A percentile compares a stretch with the other conserved stretches of the same genome.
These are phyloP conservation scores for Curvularia sp. DNA, from an alignment of 2,329 filamentous ascomycete species.

Conservation along the genomic window DNA sequence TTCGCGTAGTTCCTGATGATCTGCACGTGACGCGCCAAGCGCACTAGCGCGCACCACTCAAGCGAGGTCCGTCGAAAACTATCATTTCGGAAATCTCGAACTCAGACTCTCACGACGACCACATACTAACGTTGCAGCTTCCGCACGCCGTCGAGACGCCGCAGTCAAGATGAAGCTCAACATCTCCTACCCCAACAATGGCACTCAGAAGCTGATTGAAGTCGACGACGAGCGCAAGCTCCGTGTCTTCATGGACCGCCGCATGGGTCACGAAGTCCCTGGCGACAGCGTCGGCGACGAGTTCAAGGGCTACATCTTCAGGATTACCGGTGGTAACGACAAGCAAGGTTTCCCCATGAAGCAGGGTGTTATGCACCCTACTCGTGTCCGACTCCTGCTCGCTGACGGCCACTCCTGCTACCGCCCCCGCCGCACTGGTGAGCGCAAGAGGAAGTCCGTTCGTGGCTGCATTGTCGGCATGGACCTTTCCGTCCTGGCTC, in stretches of 20 bases:
- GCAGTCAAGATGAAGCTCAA: slow-evolving; percentile 74
- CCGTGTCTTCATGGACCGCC: slow-evolving; percentile 98
- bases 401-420: slow-evolving; percentile 98
- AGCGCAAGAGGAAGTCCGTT: slow-evolving; percentile 99
- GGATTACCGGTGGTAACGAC: slow-evolving; percentile 99
- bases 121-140: slow-evolving; percentile 49
- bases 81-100: slow-evolving; percentile 22
- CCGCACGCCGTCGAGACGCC: slow-evolving; percentile 42
- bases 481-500: slow-evolving; percentile 92
- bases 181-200: slow-evolving; percentile 94
- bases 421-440: slow-evolving; percentile 94
- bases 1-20: background rate
- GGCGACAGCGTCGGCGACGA: slow-evolving; percentile 97
- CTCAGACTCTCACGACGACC: slow-evolving; percentile 33
- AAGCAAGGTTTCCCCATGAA: slow-evolving; percentile 99
- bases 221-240: slow-evolving; percentile 99
- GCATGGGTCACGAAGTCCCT: slow-evolving; percentile 90
- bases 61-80: slow-evolving; percentile 17
- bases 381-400: slow-evolving; percentile 97
- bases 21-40: slow-evolving; percentile 19
- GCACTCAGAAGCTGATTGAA: slow-evolving; percentile 99
- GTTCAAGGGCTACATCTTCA: slow-evolving; percentile 99
- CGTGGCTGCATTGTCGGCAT: slow-evolving; percentile 98
- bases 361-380: slow-evolving; percentile 99
- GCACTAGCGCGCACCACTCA: slow-evolving; percentile 19